Evolutionary conservation across 257 asterid species (phyloP).

Genomic region (Gentiana dahurica): DNA sequence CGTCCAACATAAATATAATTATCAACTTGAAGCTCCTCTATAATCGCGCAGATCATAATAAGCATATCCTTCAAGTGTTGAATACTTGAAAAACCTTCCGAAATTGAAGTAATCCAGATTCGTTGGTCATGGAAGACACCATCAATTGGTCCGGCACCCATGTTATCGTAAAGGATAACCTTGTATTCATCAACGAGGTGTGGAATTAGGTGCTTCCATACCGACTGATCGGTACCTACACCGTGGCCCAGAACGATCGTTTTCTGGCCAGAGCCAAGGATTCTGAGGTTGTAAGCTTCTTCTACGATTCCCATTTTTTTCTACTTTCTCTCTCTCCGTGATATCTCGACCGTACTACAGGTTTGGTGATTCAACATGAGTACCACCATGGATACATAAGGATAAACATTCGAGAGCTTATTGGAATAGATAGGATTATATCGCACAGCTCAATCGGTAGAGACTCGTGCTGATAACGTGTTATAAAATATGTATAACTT

Average conservation of each 20-base stretch:
- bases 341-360: too few relatives aligned
- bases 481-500: too few relatives aligned
- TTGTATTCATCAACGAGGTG: conserved; percentile 18
- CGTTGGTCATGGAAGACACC: too few relatives aligned
- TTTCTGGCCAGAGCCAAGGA: conserved; percentile 21
- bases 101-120: conserved; percentile 31
- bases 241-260: conserved; percentile 32
- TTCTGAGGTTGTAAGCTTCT: conserved; percentile 26
- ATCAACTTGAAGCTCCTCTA: conserved; percentile 21
- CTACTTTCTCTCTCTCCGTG: too few relatives aligned
- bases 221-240: conserved; percentile 31
- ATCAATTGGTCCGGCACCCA: conserved; percentile 32
- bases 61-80: conserved; percentile 27
- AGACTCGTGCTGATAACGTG: too few relatives aligned
- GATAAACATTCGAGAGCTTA: too few relatives aligned
- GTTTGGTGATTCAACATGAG: too few relatives aligned
- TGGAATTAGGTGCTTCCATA: conserved; percentile 29
- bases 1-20: conserved; percentile 27
- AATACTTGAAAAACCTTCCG: too few relatives aligned
- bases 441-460: too few relatives aligned
- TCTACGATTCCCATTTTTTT: too few relatives aligned
- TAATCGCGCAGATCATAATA: conserved; percentile 23
- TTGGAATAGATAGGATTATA: too few relatives aligned
- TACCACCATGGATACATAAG: too few relatives aligned
- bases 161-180: conserved; percentile 23